Evolutionary conservation across 1,284 basidiomycete genomes (phyloP).

Genomic region (Stereum hirsutum): DNA sequence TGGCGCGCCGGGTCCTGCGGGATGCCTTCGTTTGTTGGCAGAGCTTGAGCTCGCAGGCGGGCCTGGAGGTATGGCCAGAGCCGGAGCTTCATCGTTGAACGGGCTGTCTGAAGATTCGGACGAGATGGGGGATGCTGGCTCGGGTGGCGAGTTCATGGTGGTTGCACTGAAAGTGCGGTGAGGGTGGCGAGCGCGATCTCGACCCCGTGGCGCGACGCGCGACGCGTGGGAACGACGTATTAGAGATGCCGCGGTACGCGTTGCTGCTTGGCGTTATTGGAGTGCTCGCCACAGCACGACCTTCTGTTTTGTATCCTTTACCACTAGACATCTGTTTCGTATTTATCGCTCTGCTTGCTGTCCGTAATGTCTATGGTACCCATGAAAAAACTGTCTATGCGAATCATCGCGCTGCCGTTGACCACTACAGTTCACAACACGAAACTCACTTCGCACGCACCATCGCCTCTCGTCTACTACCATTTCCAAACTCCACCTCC

Average conservation of each 20-base stretch:
- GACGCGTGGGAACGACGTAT: too few relatives aligned
- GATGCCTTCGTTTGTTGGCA: conserved; percentile 30
- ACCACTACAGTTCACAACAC: conserved; percentile 16
- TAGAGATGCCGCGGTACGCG: too few relatives aligned
- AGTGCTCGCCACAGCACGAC: neutral
- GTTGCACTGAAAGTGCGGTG: neutral
- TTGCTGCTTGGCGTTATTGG: too few relatives aligned
- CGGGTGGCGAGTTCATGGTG: conserved; percentile 19
- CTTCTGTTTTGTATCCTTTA: neutral
- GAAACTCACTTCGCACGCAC: conserved; percentile 6
- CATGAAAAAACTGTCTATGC: conserved; percentile 25
- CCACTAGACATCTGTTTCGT: too few relatives aligned
- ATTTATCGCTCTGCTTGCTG: too few relatives aligned
- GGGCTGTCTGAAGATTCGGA: conserved; percentile 16
- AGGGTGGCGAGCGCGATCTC: too few relatives aligned
- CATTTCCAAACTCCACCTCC: conserved; percentile 31
- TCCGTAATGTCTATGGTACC: conserved; percentile 17
- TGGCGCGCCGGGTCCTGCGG: conserved; percentile 24
- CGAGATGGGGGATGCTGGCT: conserved; percentile 17
- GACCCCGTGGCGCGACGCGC: too few relatives aligned
- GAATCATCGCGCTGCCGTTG: conserved; percentile 39
- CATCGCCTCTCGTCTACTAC: conserved; percentile 31
- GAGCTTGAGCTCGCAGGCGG: conserved; percentile 6
- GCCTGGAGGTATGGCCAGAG: too few relatives aligned
- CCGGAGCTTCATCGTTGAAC: neutral